Percentiles rank a stretch among this genome's conserved stretches.
Conservation (phyloP, 2,329 filamentous ascomycete species). For the Albophoma yamanashiensis region DNA sequence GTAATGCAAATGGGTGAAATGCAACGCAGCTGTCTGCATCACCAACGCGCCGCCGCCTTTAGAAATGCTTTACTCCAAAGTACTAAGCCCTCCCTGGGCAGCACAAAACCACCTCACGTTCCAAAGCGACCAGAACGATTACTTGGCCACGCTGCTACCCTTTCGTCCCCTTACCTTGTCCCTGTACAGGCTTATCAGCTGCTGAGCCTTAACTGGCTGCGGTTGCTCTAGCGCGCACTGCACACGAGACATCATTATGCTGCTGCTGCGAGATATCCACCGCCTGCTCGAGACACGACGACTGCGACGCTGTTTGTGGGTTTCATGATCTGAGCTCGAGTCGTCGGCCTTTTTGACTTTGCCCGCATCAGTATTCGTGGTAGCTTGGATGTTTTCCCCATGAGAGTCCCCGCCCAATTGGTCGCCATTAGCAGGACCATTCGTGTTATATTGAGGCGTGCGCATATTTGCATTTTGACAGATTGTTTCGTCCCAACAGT, state of each 20-base stretch:
- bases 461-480: neutral
- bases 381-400: neutral
- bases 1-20: neutral
- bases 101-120: neutral
- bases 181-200: slow-evolving; percentile 18
- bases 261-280: slow-evolving; percentile 10
- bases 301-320: neutral
- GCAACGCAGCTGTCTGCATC: neutral
- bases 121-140: too few species aligned
- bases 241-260: slow-evolving; percentile 13
- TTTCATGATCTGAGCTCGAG: neutral
- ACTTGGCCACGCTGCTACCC: slow-evolving; percentile 10
- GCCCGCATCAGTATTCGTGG: neutral
- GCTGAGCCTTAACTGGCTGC: slow-evolving; percentile 15
- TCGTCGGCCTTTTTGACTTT: neutral
- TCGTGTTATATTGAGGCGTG: neutral
- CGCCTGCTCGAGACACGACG: slow-evolving; percentile 7
- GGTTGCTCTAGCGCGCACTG: slow-evolving; percentile 20
- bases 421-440: too few species aligned
- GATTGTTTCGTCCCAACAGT: neutral
- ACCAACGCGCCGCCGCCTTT: neutral
- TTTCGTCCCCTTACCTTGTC: slow-evolving; percentile 11
- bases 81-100: neutral
- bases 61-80: neutral
- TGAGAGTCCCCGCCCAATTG: neutral